Evolutionary conservation across 1,284 basidiomycete genomes (phyloP), one percentile per base, ranked within the genome.

Genomic region (Cryptococcus maquisensis): DNA sequence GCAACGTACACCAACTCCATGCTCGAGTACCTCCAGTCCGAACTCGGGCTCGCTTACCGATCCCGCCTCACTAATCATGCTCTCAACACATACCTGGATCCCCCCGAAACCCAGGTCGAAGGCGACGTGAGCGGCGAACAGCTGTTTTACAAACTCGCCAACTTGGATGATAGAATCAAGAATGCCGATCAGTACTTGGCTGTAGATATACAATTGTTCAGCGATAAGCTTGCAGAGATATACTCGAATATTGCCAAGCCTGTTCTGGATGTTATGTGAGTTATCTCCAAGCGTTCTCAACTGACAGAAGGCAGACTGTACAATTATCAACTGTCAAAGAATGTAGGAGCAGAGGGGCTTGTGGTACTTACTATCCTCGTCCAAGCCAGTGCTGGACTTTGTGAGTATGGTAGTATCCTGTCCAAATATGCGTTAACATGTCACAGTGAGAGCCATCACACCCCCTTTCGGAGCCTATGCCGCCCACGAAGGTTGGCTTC

Each of bases 1-100:
- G 91, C 92, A 2, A 97, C 94, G 26, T 95, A 93, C 82, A 94
- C 90, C 28, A 98, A 98, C 73, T 92, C 90, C 61, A 95, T 93
- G 89, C 82, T 98, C 47, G 87, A 86, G 62, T 98, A 90, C 71
- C 83, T 98, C 16, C 94, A 98, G 74, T 92, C 85, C 73, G 95
- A 96, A 75, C 82, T 98, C 13, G 87, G 91, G 0, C 85, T 97
- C 42, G 90, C 91, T 1, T 97, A 96, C 73, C 83, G 95, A 18
- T 91, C 90, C 51, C 71, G 72, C 52, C 79, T 98, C 38, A 97
- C 94, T 0, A 80, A 84, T 46, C 83, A 88, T 62, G 86, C 94
- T 1, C 83, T 97, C 78, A 81, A 83, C 49, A 82, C 86, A 63
- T 98, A 98, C 71, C 82, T 98, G 12, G 87, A 88, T 13, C 59